These are phyloP conservation scores for Puccinia polysora DNA, from an alignment of 1,284 basidiomycete species.

Conservation along the genomic window DNA sequence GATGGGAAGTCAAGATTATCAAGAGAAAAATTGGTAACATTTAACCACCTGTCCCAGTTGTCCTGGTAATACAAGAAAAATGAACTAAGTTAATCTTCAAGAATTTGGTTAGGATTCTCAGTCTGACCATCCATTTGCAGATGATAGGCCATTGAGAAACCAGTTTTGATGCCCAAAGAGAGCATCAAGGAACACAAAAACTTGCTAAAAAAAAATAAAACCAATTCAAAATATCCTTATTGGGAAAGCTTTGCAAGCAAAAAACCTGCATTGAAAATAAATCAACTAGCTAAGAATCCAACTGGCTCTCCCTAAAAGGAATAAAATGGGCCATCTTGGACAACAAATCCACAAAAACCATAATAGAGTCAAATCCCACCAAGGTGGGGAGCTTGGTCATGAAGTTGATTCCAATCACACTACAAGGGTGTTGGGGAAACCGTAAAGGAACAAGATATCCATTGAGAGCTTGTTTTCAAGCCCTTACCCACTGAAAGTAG, in stretches of 20 bases:
- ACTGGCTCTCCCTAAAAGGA: background rate
- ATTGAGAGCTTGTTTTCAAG: background rate
- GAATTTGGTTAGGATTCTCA: conserved; percentile 6
- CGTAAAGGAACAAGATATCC: background rate
- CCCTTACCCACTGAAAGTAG: background rate
- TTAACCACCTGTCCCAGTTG: conserved; percentile 49
- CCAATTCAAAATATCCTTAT: conserved; percentile 8
- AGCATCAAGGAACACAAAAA: background rate
- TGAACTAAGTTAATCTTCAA: conserved; percentile 44
- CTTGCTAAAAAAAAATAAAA: background rate
- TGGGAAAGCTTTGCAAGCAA: conserved; percentile 9
- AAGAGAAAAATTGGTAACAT: conserved; percentile 51
- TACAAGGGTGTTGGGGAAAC: conserved; percentile 10
- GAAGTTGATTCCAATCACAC: conserved; percentile 21
- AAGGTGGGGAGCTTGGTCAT: conserved; percentile 13
- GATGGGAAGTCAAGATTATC: conserved; percentile 51
- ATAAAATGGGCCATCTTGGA: conserved; percentile 19
- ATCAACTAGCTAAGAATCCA: background rate
- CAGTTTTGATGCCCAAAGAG: background rate
- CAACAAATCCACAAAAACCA: conserved; percentile 13
- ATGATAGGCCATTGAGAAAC: conserved; percentile 17
- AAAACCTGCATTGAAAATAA: background rate
- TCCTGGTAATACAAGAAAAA: conserved; percentile 45
- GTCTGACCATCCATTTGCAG: conserved; percentile 16
- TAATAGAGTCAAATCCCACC: conserved; percentile 8